Evolutionary conservation across 2,329 filamentous ascomycete species (phyloP), one percentile per base, ranked within the genome.

Genomic region (Emydomyces testavorans): DNA sequence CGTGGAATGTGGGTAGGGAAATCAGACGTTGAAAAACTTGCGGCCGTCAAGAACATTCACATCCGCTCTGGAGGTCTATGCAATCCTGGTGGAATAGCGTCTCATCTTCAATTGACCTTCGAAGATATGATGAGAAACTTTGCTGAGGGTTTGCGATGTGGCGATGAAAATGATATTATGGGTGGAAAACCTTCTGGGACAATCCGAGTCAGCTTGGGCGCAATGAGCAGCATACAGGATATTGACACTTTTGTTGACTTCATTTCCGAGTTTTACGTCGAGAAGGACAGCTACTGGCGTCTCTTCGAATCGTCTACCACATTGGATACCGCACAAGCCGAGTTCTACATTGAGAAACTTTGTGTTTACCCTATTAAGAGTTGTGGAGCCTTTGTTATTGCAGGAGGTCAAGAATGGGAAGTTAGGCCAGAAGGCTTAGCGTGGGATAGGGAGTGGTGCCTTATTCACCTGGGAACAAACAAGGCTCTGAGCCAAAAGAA

Each of bases 401-500:
- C 87, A 1, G 52, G 66, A 0, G 74, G 71, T 1, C 69, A 68
- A 6, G 60, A 72, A 11, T 98, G 92, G 92, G 79, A 85, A 57
- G 74, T 96, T 16, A 78, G 77, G 48, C 72, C 76, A 6, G 88
- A 95, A 67, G 92, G 92, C 0, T 71, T 98, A 2, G 83, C 81
- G 6, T 96, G 90, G 88, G 92, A 98, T 63, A 77, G 92, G 52
- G 90, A 96, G 69, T 98, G 92, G 90, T 96, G 90, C 65, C 71
- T 98, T 16, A 74, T 98, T 11, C 89, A 95, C 61, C 77, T 81
- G 59, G 88, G 86, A 36, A 93, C 89, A 1, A 84, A 86, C 0
- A 80, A 82, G 56, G 87, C 83, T 4, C 70, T 98, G 46, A 94
- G 79, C 60, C 90, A 96, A 65, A 98, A 96, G 67, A 75, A 81